phyloP scores from a whole-genome alignment of 345 rosid genomes.

The Dipteronia sinensis region DNA sequence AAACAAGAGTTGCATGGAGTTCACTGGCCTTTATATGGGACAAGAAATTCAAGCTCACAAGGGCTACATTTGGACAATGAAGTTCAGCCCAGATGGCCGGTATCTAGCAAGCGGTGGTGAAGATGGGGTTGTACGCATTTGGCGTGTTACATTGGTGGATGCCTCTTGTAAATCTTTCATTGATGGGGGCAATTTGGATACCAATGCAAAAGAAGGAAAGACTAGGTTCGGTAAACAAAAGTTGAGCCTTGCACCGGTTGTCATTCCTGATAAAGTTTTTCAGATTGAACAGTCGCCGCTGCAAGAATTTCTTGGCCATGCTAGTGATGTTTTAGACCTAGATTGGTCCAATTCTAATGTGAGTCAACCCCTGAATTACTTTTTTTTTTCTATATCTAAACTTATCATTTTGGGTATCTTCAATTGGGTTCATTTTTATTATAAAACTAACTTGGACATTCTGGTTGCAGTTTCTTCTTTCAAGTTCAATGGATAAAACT shows the following conservation, averaged over 20 bases:
- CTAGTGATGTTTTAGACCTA: slow-evolving; percentile 67
- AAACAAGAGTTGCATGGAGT: slow-evolving; percentile 69
- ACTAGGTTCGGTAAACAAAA: slow-evolving; percentile 31
- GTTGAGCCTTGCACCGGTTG: slow-evolving; percentile 30
- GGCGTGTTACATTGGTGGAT: slow-evolving; percentile 57
- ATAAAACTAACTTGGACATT: slow-evolving; percentile 9
- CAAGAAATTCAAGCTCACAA: slow-evolving; percentile 81
- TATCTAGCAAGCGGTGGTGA: slow-evolving; percentile 85
- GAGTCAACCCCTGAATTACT: slow-evolving; percentile 32
- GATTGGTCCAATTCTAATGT: slow-evolving; percentile 90
- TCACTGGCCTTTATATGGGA: slow-evolving; percentile 53
- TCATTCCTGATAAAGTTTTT: slow-evolving; percentile 69
- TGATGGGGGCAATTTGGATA: slow-evolving; percentile 21
- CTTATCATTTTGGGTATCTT: neutral
- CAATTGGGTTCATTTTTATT: neutral
- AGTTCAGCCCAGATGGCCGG: slow-evolving; percentile 87
- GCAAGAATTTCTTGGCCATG: slow-evolving; percentile 74
- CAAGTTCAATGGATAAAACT: slow-evolving; percentile 79
- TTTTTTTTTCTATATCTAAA: no score
- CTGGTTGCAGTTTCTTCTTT: slow-evolving; percentile 64
- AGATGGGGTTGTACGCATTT: slow-evolving; percentile 75
- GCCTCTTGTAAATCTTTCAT: slow-evolving; percentile 36
- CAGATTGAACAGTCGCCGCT: slow-evolving; percentile 68
- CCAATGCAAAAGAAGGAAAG: slow-evolving; percentile 22
- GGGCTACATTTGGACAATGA: slow-evolving; percentile 69